Conservation (phyloP, 208 protist genomes). For the Herpetomonas samuelpessoai region DNA sequence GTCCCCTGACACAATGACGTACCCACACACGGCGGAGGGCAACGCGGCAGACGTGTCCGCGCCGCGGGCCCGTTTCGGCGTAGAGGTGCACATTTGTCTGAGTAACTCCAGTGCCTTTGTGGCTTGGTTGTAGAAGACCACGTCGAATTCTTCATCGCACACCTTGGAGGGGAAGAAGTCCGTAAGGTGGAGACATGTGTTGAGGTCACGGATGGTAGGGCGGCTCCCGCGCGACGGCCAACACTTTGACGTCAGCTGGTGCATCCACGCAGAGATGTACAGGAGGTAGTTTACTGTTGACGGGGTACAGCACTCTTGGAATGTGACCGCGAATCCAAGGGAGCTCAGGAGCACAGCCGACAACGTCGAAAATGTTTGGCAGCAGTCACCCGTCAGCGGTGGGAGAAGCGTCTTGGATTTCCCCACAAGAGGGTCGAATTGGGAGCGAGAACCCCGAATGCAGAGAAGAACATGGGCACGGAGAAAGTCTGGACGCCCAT, state of each 20-base stretch:
- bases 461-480: constrained; percentile 44
- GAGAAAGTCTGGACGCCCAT: constrained; percentile 48
- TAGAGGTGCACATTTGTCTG: constrained; percentile 40
- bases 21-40: constrained; percentile 59
- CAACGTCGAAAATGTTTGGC: constrained; percentile 84
- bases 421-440: constrained; percentile 70
- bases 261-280: constrained; percentile 87
- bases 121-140: constrained; percentile 82
- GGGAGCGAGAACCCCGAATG: constrained; percentile 71
- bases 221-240: constrained; percentile 66
- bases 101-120: constrained; percentile 44
- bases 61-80: constrained; percentile 11
- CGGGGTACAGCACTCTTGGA: constrained; percentile 51
- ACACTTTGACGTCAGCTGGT: constrained; percentile 67
- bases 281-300: constrained; percentile 86
- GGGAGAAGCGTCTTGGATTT: constrained; percentile 53
- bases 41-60: not conserved
- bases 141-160: constrained; percentile 68
- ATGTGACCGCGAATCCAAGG: constrained; percentile 58
- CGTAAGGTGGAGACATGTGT: constrained; percentile 61
- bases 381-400: constrained; percentile 78
- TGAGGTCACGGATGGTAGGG: constrained; percentile 82
- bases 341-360: constrained; percentile 75
- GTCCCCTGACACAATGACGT: constrained; percentile 87
- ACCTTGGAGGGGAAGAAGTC: constrained; percentile 75